A percentile compares a stretch with the other conserved stretches of the same genome.
These are phyloP conservation scores for Coniochaeta sp. DNA, from an alignment of 2,329 filamentous ascomycete species.

Conservation along the genomic window DNA sequence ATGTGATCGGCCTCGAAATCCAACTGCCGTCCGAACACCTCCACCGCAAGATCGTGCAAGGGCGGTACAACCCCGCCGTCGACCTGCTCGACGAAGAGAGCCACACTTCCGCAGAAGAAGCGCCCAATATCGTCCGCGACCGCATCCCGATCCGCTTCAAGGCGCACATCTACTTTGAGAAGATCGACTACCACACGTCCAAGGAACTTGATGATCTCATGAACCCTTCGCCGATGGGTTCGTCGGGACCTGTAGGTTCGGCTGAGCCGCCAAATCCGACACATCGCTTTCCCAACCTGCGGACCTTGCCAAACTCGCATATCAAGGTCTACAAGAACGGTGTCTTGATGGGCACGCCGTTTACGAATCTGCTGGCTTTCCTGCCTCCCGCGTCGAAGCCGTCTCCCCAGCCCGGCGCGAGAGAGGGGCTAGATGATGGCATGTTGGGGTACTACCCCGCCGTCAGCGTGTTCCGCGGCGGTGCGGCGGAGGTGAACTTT, in stretches of 20 bases:
- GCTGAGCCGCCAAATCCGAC: constrained; percentile 60
- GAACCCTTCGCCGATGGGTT: constrained; percentile 53
- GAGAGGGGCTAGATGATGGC: constrained; percentile 87
- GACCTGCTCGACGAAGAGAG: constrained; percentile 57
- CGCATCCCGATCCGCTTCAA: constrained; percentile 93
- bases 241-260: constrained; percentile 33
- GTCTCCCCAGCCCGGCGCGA: constrained; percentile 62
- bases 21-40: constrained; percentile 77
- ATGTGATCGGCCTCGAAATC: constrained; percentile 91
- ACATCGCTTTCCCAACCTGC: constrained; percentile 65
- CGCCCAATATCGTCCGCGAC: constrained; percentile 82
- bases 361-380: constrained; percentile 82
- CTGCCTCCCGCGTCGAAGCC: constrained; percentile 81
- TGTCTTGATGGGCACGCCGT: constrained; percentile 74
- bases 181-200: constrained; percentile 78
- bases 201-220: constrained; percentile 84
- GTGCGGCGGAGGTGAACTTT: constrained; percentile 88
- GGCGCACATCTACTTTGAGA: constrained; percentile 87
- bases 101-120: constrained; percentile 41
- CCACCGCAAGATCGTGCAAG: constrained; percentile 81
- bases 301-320: constrained; percentile 77
- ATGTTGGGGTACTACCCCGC: constrained; percentile 94
- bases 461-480: constrained; percentile 84
- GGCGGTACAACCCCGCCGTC: constrained; percentile 79
- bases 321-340: constrained; percentile 95